Evolutionary conservation across 345 rosid species (phyloP).

Genomic region (Limnanthes douglasii): DNA sequence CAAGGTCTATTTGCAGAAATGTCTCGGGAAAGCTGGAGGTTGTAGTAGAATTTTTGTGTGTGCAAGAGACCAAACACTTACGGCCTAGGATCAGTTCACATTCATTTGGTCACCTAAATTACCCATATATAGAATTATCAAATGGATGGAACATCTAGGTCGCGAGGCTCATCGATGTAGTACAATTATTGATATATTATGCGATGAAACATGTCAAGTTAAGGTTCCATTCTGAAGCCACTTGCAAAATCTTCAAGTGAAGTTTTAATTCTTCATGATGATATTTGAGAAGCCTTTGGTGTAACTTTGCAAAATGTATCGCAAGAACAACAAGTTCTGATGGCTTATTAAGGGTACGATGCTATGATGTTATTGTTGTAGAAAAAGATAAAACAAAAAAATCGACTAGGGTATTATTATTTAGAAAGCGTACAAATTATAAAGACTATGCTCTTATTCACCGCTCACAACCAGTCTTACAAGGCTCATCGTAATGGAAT

Average conservation of each 20-base stretch:
- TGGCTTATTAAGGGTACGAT: slow-evolving; percentile 80
- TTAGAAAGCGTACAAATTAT: too few relatives aligned
- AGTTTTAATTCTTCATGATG: slow-evolving; percentile 89
- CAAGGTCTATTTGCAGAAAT: slow-evolving; percentile 90
- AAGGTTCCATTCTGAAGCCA: slow-evolving; percentile 77
- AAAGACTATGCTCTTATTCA: too few relatives aligned
- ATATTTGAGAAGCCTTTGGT: slow-evolving; percentile 97
- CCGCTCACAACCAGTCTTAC: too few relatives aligned
- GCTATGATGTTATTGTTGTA: slow-evolving; percentile 83
- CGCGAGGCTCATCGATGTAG: slow-evolving; percentile 55
- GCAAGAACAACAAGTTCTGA: slow-evolving; percentile 69
- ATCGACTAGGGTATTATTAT: too few relatives aligned
- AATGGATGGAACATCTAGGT: slow-evolving; percentile 83
- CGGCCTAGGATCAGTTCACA: slow-evolving; percentile 89
- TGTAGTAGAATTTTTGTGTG: slow-evolving; percentile 81
- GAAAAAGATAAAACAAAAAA: too few relatives aligned
- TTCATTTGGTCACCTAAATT: slow-evolving; percentile 74
- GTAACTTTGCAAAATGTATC: slow-evolving; percentile 89
- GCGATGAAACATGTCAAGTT: slow-evolving; percentile 96
- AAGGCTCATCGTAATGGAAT: slow-evolving; percentile 54
- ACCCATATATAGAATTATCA: slow-evolving; percentile 70
- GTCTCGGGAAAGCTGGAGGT: slow-evolving; percentile 82
- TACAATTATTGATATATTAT: slow-evolving; percentile 80
- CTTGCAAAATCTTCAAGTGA: slow-evolving; percentile 94
- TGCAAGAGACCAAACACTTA: slow-evolving; percentile 83